Percentiles rank a stretch among this genome's conserved stretches.
phyloP scores from a whole-genome alignment of 345 rosid species.

The Cardiospermum halicacabum region DNA sequence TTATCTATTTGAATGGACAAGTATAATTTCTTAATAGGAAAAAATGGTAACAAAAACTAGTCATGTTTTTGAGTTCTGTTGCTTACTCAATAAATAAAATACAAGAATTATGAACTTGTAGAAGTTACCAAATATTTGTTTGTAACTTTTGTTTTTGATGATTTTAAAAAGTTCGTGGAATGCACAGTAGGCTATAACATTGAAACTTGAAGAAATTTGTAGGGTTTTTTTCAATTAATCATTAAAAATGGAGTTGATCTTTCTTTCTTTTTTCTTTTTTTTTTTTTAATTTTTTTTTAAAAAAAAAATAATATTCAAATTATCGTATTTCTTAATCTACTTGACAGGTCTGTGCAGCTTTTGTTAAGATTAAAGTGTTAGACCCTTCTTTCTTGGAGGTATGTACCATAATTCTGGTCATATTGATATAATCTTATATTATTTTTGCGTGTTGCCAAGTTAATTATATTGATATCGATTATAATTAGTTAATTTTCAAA shows the following conservation, averaged over 20 bases:
- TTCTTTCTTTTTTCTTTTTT: no score
- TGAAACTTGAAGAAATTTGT: background rate
- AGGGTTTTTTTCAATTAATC: no score
- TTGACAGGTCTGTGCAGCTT: constrained; percentile 88
- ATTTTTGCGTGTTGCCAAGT: background rate
- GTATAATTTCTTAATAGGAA: background rate
- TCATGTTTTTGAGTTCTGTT: background rate
- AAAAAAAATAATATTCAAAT: no score
- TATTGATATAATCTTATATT: background rate
- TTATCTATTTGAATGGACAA: background rate
- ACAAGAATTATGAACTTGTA: background rate
- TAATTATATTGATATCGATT: background rate
- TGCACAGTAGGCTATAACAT: background rate
- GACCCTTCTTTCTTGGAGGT: constrained; percentile 79
- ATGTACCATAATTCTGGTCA: background rate
- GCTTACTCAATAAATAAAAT: background rate
- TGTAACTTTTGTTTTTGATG: background rate
- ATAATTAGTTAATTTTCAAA: background rate
- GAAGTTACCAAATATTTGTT: background rate
- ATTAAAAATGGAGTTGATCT: background rate
- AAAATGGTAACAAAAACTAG: background rate
- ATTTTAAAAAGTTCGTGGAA: background rate
- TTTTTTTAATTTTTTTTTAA: no score
- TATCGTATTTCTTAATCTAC: background rate
- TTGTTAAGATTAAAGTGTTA: constrained; percentile 80